These are phyloP conservation scores for Kentomonas sorsogonicus DNA, from an alignment of 208 protist species.

Conservation along the genomic window DNA sequence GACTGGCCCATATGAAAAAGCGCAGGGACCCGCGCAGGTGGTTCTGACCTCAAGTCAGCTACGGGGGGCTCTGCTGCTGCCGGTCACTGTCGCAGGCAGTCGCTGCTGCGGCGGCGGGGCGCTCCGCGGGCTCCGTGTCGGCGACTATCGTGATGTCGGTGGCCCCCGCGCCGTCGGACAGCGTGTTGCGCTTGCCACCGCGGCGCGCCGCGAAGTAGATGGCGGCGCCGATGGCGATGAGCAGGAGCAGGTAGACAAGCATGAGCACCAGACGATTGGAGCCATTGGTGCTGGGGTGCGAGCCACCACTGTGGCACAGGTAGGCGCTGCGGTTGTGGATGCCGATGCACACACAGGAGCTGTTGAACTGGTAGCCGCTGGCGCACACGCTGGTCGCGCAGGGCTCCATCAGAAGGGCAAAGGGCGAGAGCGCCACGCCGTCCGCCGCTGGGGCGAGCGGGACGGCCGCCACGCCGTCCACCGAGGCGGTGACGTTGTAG, in stretches of 20 bases:
- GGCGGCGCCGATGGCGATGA: conserved; percentile 23
- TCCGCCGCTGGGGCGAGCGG: conserved; percentile 16
- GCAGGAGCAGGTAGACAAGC: conserved; percentile 30
- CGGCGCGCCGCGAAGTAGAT: conserved; percentile 24
- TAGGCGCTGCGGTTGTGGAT: conserved; percentile 22
- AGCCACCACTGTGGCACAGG: conserved; percentile 13
- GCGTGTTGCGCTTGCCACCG: conserved; percentile 8
- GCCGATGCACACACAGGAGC: conserved; percentile 29
- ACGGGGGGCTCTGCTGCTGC: no score
- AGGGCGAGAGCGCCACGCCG: conserved; percentile 58
- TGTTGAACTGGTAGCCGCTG: conserved; percentile 35
- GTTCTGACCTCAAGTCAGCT: no score
- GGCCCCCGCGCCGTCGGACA: conserved; percentile 2
- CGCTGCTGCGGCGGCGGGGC: no score
- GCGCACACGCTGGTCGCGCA: conserved; percentile 36
- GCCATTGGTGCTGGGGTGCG: background rate
- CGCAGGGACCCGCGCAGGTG: no score
- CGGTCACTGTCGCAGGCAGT: no score
- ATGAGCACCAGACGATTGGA: conserved; percentile 21
- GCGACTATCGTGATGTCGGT: conserved; percentile 17
- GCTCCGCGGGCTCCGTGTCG: background rate
- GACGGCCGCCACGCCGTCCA: conserved; percentile 32
- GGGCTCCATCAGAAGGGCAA: conserved; percentile 39
- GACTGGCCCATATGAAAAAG: no score
- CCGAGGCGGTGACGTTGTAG: conserved; percentile 19